Evolutionary conservation across 2,329 filamentous ascomycete genomes (phyloP).

Genomic region (Sporothrix brasiliensis): DNA sequence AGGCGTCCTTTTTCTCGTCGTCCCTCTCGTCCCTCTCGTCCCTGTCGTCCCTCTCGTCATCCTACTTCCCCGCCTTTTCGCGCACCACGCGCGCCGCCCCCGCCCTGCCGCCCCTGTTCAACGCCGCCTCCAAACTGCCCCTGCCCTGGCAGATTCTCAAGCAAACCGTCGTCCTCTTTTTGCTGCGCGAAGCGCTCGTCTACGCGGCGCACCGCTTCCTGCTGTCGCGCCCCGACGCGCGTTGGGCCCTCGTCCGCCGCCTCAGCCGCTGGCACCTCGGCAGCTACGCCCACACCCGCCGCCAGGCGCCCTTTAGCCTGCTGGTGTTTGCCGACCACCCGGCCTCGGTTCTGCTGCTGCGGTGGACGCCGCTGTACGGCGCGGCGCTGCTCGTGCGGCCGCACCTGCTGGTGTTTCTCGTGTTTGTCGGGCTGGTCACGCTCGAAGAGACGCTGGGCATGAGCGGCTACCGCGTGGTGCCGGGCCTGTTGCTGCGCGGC

Average conservation of each 20-base stretch:
- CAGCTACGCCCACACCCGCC: constrained; percentile 55
- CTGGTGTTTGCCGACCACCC: constrained; percentile 70
- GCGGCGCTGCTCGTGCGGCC: constrained; percentile 67
- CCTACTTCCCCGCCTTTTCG: constrained; percentile 3
- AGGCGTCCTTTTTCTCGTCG: not conserved
- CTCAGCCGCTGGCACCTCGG: constrained; percentile 42
- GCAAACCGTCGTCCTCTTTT: constrained; percentile 51
- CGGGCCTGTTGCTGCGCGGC: constrained; percentile 57
- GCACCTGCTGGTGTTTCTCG: constrained; percentile 72
- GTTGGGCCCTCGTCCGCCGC: constrained; percentile 44
- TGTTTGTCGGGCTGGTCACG: constrained; percentile 65
- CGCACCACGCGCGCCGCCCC: not conserved
- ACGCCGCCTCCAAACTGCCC: constrained; percentile 53
- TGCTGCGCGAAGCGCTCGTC: constrained; percentile 60
- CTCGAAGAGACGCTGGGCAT: constrained; percentile 68
- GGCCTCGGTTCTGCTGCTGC: constrained; percentile 62
- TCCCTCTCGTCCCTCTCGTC: not conserved
- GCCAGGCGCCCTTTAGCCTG: constrained; percentile 63
- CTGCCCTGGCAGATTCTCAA: constrained; percentile 58
- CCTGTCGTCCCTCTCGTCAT: not conserved
- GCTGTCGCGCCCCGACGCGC: constrained; percentile 46
- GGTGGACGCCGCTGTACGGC: constrained; percentile 66
- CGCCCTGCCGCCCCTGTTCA: constrained; percentile 45
- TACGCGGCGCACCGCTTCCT: constrained; percentile 75
- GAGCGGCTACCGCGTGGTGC: constrained; percentile 66